Evolutionary conservation across 192 early-diverging fungal species (phyloP).

Genomic region (Gryganskiella cystojenkinii): DNA sequence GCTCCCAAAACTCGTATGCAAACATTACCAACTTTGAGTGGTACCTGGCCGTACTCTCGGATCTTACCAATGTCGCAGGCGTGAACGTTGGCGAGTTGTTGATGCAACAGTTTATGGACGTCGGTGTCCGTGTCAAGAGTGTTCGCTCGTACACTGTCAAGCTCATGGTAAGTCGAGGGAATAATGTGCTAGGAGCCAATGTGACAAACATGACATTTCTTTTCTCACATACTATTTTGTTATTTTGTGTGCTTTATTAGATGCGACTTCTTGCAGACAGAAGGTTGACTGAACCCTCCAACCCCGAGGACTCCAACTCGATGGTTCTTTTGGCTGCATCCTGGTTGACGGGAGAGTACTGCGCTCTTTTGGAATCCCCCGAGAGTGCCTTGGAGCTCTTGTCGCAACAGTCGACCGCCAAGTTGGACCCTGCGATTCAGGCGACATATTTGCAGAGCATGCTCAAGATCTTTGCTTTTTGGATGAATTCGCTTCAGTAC

Average conservation of each 20-base stretch:
- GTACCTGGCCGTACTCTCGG: conserved; percentile 88
- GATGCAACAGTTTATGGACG: conserved; percentile 85
- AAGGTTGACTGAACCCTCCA: conserved; percentile 66
- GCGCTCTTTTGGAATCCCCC: conserved; percentile 56
- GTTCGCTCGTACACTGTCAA: conserved; percentile 81
- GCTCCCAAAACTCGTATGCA: conserved; percentile 84
- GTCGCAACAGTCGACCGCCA: conserved; percentile 46
- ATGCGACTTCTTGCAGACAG: conserved; percentile 76
- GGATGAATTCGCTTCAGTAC: conserved; percentile 62
- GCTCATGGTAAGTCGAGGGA: conserved; percentile 69
- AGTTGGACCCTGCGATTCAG: conserved; percentile 68
- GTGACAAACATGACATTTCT: not conserved
- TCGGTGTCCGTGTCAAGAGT: conserved; percentile 88
- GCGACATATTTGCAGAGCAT: conserved; percentile 78
- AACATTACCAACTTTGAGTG: conserved; percentile 95
- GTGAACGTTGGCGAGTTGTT: conserved; percentile 81
- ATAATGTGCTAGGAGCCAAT: not conserved
- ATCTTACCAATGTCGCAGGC: conserved; percentile 79
- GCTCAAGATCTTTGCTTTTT: conserved; percentile 73
- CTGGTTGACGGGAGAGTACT: conserved; percentile 93
- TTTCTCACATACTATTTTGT: too few species aligned
- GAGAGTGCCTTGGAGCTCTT: conserved; percentile 18
- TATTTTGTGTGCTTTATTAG: too few species aligned
- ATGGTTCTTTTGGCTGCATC: conserved; percentile 87
- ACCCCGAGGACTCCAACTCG: conserved; percentile 69